Evolutionary conservation across 164 flowering plant species (phyloP).

Genomic region (Vitis labrusca): DNA sequence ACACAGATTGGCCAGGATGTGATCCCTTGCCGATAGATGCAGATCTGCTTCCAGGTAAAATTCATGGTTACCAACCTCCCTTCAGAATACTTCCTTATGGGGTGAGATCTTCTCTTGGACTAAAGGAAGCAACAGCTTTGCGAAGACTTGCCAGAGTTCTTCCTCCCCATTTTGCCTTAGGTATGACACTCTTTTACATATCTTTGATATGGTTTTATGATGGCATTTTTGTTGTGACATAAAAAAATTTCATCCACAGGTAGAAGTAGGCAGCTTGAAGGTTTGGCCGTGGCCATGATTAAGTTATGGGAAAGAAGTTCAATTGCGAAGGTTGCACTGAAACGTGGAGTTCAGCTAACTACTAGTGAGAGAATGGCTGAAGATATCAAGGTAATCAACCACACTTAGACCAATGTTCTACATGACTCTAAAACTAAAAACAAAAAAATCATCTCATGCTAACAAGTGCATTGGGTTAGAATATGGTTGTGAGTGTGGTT

Average conservation of each 20-base stretch:
- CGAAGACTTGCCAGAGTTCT: slow-evolving; percentile 74
- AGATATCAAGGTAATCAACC: slow-evolving; percentile 68
- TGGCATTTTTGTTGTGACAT: neutral
- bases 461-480: too few relatives aligned
- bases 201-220: neutral
- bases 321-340: slow-evolving; percentile 83
- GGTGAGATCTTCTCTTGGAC: slow-evolving; percentile 56
- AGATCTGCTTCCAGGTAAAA: slow-evolving; percentile 74
- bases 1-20: slow-evolving; percentile 80
- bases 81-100: slow-evolving; percentile 92
- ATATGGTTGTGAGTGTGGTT: too few relatives aligned
- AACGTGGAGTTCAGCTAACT: slow-evolving; percentile 90
- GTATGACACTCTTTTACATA: slow-evolving; percentile 28
- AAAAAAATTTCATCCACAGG: slow-evolving; percentile 41
- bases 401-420: too few relatives aligned
- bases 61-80: slow-evolving; percentile 77
- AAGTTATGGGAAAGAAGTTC: slow-evolving; percentile 89
- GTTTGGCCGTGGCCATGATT: slow-evolving; percentile 81
- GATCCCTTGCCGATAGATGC: slow-evolving; percentile 95
- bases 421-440: too few relatives aligned
- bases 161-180: slow-evolving; percentile 97
- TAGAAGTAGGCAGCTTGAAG: slow-evolving; percentile 90
- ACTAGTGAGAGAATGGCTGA: slow-evolving; percentile 96
- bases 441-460: too few relatives aligned
- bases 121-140: slow-evolving; percentile 65